Percentiles rank a stretch among this genome's conserved stretches.
phyloP scores from a whole-genome alignment of 192 early-diverging fungal genomes.

The Paraglomus occultum region DNA sequence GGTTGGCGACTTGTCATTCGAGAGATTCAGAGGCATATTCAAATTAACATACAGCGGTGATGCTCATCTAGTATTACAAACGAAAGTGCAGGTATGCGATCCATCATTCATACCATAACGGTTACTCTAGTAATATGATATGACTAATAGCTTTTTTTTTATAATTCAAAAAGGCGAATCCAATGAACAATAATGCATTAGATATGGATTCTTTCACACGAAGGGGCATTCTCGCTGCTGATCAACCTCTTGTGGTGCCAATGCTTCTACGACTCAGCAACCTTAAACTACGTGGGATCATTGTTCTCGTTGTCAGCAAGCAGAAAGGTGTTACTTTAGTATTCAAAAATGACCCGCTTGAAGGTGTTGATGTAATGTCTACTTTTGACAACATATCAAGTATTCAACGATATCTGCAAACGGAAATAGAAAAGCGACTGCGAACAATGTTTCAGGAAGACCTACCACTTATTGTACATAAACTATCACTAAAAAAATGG shows the following conservation, averaged over 20 bases:
- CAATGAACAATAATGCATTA: conserved; percentile 57
- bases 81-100: conserved; percentile 80
- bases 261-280: conserved; percentile 92
- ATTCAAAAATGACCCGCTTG: conserved; percentile 97
- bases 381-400: conserved; percentile 94
- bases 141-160: conserved; percentile 13
- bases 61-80: conserved; percentile 87
- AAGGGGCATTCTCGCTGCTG: conserved; percentile 78
- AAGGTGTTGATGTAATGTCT: conserved; percentile 90
- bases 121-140: conserved; percentile 10
- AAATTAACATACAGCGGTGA: conserved; percentile 92
- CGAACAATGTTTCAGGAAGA: conserved; percentile 92
- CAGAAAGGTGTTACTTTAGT: conserved; percentile 92
- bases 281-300: conserved; percentile 85
- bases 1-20: conserved; percentile 92
- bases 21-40: conserved; percentile 95
- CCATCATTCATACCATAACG: background rate
- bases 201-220: conserved; percentile 64
- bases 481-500: conserved; percentile 58
- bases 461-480: conserved; percentile 90
- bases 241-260: conserved; percentile 91
- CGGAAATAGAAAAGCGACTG: conserved; percentile 87
- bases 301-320: conserved; percentile 93
- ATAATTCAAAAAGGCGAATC: conserved; percentile 63
- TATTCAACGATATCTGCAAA: conserved; percentile 84